These are phyloP conservation scores for Blastomyces emzantsi DNA, from an alignment of 2,329 filamentous ascomycete genomes.

Conservation along the genomic window DNA sequence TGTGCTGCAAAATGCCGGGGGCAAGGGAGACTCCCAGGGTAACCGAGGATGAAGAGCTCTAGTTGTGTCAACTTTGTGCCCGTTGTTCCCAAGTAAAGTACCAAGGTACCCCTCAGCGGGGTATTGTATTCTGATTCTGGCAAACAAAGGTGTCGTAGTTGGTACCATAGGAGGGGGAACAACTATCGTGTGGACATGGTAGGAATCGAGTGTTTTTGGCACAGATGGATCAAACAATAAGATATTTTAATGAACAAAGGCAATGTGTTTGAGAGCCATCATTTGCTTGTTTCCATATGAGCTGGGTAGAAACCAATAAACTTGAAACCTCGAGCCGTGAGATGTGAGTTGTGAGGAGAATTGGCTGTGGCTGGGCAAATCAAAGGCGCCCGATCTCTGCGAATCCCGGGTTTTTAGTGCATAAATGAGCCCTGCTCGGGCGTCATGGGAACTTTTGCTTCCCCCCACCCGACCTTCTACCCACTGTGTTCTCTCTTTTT, in stretches of 20 bases:
- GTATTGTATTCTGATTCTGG: not conserved
- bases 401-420: not conserved
- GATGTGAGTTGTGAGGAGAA: not conserved
- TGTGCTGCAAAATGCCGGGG: not conserved
- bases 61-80: not conserved
- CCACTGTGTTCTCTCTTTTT: not conserved
- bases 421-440: not conserved
- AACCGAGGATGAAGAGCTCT: not conserved
- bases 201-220: not conserved
- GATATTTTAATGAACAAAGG: not conserved
- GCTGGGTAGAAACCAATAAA: not conserved
- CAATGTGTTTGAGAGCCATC: not conserved
- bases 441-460: not conserved
- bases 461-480: not conserved
- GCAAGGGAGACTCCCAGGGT: not conserved
- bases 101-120: not conserved
- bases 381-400: not conserved
- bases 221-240: not conserved
- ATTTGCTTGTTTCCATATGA: not conserved
- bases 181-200: not conserved
- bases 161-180: not conserved
- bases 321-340: not conserved
- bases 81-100: not conserved
- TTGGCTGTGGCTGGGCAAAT: not conserved
- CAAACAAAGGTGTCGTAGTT: not conserved